These are phyloP conservation scores for Sordariomycetes sp. DNA, from an alignment of 2,329 filamentous ascomycete species.

Conservation along the genomic window DNA sequence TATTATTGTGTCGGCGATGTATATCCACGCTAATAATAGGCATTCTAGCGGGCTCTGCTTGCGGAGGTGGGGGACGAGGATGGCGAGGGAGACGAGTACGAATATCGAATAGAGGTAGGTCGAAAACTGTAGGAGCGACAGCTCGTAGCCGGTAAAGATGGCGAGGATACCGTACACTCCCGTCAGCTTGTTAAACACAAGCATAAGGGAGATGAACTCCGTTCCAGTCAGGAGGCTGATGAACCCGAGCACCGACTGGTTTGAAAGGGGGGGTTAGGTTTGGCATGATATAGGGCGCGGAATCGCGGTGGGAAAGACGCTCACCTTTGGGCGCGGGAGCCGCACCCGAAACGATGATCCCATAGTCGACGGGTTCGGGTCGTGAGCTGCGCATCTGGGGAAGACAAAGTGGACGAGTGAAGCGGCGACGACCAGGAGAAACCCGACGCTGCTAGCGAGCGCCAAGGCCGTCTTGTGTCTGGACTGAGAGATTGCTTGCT, in stretches of 20 bases:
- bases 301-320: conserved; percentile 8
- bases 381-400: neutral
- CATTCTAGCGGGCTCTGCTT: conserved; percentile 69
- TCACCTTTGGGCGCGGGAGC: conserved; percentile 28
- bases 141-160: conserved; percentile 73
- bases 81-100: conserved; percentile 55
- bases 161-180: conserved; percentile 86
- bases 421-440: neutral
- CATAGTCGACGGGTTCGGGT: conserved; percentile 3
- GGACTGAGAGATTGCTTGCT: neutral
- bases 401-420: neutral
- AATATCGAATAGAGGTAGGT: conserved; percentile 84
- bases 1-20: conserved; percentile 70
- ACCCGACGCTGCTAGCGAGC: neutral
- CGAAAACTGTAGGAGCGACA: conserved; percentile 73
- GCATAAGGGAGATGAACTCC: conserved; percentile 71
- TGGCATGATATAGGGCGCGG: neutral
- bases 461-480: neutral
- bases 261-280: neutral
- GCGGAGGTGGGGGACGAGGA: conserved; percentile 71
- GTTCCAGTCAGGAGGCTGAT: conserved; percentile 81
- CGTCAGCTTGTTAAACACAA: conserved; percentile 86
- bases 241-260: conserved; percentile 74
- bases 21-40: conserved; percentile 74
- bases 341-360: conserved; percentile 15